Percentiles rank a stretch among this genome's conserved stretches.
Evolutionary conservation across 768 basidiomycete genomes (phyloP).

Genomic region (Lactarius evosmus): DNA sequence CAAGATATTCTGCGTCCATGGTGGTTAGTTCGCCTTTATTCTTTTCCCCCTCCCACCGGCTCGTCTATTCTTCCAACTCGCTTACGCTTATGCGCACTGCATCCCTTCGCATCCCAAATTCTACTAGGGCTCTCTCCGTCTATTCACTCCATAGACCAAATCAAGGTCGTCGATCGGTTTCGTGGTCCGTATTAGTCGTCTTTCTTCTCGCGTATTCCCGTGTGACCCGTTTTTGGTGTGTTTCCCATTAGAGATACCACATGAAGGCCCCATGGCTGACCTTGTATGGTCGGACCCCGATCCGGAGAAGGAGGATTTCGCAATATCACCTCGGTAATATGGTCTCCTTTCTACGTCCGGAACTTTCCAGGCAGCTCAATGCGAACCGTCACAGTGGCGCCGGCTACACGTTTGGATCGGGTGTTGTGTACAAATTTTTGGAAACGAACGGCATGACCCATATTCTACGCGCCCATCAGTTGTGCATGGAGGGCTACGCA

Average conservation of each 20-base stretch:
- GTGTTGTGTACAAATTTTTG: constrained; percentile 96
- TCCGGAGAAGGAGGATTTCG: constrained; percentile 98
- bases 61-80: constrained; percentile 14
- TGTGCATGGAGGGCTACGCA: constrained; percentile 99
- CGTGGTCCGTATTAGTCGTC: constrained; percentile 55
- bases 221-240: constrained; percentile 4
- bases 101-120: not conserved
- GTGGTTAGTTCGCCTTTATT: constrained; percentile 53
- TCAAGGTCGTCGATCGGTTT: constrained; percentile 98
- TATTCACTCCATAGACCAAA: constrained; percentile 98
- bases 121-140: constrained; percentile 86
- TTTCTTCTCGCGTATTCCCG: not conserved
- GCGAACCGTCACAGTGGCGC: constrained; percentile 65
- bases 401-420: constrained; percentile 97
- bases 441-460: constrained; percentile 95
- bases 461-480: constrained; percentile 95
- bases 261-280: constrained; percentile 99
- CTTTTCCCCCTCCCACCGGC: not conserved
- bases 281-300: constrained; percentile 99
- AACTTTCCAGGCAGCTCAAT: constrained; percentile 17
- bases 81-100: constrained; percentile 8
- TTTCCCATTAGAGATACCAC: constrained; percentile 79
- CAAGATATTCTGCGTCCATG: constrained; percentile 98
- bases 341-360: constrained; percentile 20
- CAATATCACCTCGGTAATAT: constrained; percentile 90